Conservation (phyloP, 2,329 filamentous ascomycete genomes). For the Alternaria novae-zelandiae region DNA sequence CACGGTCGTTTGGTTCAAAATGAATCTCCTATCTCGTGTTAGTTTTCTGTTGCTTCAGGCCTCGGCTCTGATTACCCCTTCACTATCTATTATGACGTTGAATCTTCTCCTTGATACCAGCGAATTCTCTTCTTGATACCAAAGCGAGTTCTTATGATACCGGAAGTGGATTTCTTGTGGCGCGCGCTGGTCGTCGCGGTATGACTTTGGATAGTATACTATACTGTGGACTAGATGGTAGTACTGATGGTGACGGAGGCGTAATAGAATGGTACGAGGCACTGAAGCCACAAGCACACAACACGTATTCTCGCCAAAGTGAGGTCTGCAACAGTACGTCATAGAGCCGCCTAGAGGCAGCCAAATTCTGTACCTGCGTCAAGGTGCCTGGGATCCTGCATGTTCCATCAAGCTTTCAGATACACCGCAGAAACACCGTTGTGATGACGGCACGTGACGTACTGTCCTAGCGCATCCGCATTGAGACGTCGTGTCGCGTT, state of each 20-base stretch:
- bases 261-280: not conserved
- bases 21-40: slow-evolving; percentile 34
- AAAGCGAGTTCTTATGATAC: slow-evolving; percentile 15
- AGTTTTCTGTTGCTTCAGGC: slow-evolving; percentile 19
- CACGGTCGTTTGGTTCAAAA: slow-evolving; percentile 29
- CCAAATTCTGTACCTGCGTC: slow-evolving; percentile 5
- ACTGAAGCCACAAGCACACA: not conserved
- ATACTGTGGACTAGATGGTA: not conserved
- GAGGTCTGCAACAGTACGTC: not conserved
- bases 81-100: slow-evolving; percentile 32
- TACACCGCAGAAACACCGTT: slow-evolving; percentile 5
- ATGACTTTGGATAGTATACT: not conserved
- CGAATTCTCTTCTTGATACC: slow-evolving; percentile 26
- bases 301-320: not conserved
- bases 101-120: slow-evolving; percentile 25
- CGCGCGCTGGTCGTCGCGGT: not conserved
- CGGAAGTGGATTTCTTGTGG: not conserved
- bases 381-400: not conserved
- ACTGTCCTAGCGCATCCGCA: slow-evolving; percentile 6
- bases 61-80: slow-evolving; percentile 20
- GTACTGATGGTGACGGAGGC: not conserved
- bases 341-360: not conserved
- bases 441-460: slow-evolving; percentile 8
- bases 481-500: slow-evolving; percentile 27
- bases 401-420: slow-evolving; percentile 3